Evolutionary conservation across 164 flowering plant species (phyloP), one percentile per base, ranked within the genome.

Genomic region (Tetrastigma voinierianum): DNA sequence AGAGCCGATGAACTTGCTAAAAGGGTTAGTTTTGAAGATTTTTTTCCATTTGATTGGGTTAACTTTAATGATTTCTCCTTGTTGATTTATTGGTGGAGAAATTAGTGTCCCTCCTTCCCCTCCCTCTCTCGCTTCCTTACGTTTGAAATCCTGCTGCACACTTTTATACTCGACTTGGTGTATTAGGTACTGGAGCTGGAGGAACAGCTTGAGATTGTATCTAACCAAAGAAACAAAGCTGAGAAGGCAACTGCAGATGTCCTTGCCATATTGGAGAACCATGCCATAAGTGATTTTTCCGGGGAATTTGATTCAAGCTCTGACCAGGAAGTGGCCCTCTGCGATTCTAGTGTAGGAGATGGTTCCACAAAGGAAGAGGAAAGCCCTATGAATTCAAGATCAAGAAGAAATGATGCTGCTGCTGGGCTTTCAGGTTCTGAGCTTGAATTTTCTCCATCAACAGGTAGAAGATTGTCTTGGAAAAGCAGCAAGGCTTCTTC

Each of bases 1-100:
- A 83, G 89, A 81, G 91, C 93, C 67, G 90, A 94, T 77, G 93
- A 88, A 65, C 83, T 94, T 23, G 93, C 86, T 17, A 75, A 79
- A 71, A 80, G 83, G 83, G 97, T 90, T 69, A 73, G 87, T 74
- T 67, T 72, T 45, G 7, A 52, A 48, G 43, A 51, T 53, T 67
- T 59, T 13, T 51, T 19, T 19, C 3, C 51, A 18, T 12, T 32
- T 53, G 44, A 13, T 47, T 52, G 83, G 83, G 96, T 90, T 69
- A 73, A 86, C 73, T 67, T 74, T 47, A 10, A 52, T 53, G 43
- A 51, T 53, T 67, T 59, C n/a, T 51, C 25, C 20, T 2, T 56
- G 23, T 15, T 53, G 44, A 13, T 47, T 52, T 20, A 16, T 46
- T 57, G 46, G 58, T 59, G 47, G 18, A 44, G 47, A 59, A 25